A percentile compares a stretch with the other conserved stretches of the same genome.
Conservation (phyloP, 2,329 filamentous ascomycete species). For the Aspergillus fumigatiaffinis region DNA sequence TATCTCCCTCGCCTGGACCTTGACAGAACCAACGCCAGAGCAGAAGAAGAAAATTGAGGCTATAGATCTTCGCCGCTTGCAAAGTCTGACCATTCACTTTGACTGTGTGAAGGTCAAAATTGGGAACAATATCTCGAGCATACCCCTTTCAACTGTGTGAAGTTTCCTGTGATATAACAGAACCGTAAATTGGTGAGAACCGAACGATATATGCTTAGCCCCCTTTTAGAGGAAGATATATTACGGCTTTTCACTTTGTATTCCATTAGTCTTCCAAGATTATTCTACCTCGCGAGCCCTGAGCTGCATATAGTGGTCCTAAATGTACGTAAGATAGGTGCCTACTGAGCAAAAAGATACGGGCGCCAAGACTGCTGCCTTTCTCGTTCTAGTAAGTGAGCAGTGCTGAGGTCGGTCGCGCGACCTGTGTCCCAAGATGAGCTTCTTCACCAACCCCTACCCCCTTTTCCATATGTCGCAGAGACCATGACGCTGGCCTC, state of each 20-base stretch:
- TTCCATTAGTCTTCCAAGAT: not conserved
- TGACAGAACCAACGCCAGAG: conserved; percentile 51
- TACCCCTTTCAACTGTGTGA: conserved; percentile 20
- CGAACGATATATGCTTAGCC: not conserved
- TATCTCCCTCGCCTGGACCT: conserved; percentile 82
- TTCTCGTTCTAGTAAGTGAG: no score
- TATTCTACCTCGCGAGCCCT: no score
- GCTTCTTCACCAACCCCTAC: not conserved
- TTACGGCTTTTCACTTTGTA: not conserved
- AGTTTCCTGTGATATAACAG: conserved; percentile 9
- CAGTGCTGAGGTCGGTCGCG: no score
- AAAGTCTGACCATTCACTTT: conserved; percentile 51
- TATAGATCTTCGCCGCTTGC: conserved; percentile 29
- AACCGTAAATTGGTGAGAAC: not conserved
- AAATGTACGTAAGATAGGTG: no score
- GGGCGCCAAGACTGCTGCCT: no score
- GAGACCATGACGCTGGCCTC: not conserved
- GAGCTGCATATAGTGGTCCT: no score
- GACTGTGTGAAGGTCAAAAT: conserved; percentile 68
- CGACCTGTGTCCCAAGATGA: not conserved
- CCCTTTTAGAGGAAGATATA: not conserved
- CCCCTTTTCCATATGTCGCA: not conserved
- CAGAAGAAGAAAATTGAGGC: conserved; percentile 29
- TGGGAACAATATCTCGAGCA: conserved; percentile 59
- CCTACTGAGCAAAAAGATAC: no score